These are phyloP conservation scores for Solanum tarapatanum DNA, from an alignment of 257 asterid species.

Conservation along the genomic window DNA sequence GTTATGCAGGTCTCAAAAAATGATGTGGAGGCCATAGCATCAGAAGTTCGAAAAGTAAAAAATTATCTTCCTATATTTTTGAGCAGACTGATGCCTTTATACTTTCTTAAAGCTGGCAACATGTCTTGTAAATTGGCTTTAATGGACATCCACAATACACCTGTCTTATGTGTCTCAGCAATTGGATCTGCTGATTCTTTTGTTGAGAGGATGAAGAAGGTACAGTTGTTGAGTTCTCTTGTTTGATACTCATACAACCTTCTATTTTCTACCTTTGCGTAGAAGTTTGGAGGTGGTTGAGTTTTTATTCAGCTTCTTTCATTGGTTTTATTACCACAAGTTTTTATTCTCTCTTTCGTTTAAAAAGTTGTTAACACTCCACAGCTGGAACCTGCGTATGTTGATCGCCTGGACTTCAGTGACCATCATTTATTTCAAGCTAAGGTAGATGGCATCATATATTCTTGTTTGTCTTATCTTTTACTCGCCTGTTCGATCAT, in stretches of 20 bases:
- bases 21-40: constrained; percentile 37
- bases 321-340: neutral
- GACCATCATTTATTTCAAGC: constrained; percentile 66
- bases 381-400: constrained; percentile 75
- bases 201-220: constrained; percentile 48
- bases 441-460: constrained; percentile 26
- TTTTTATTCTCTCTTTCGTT: neutral
- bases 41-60: constrained; percentile 31
- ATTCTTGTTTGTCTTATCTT: neutral
- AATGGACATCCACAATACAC: constrained; percentile 19
- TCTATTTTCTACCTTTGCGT: neutral
- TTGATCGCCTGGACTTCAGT: constrained; percentile 72
- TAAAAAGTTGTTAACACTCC: constrained; percentile 9
- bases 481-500: neutral
- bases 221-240: constrained; percentile 1
- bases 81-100: constrained; percentile 53
- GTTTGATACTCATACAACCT: neutral
- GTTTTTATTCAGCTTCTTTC: neutral
- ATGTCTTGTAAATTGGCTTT: constrained; percentile 31
- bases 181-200: constrained; percentile 79
- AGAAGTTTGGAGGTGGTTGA: neutral
- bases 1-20: constrained; percentile 38
- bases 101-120: constrained; percentile 45
- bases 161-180: constrained; percentile 70
- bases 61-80: constrained; percentile 41